These are phyloP conservation scores for Rhizophagus clarus DNA, from an alignment of 192 early-diverging fungal genomes.

Conservation along the genomic window DNA sequence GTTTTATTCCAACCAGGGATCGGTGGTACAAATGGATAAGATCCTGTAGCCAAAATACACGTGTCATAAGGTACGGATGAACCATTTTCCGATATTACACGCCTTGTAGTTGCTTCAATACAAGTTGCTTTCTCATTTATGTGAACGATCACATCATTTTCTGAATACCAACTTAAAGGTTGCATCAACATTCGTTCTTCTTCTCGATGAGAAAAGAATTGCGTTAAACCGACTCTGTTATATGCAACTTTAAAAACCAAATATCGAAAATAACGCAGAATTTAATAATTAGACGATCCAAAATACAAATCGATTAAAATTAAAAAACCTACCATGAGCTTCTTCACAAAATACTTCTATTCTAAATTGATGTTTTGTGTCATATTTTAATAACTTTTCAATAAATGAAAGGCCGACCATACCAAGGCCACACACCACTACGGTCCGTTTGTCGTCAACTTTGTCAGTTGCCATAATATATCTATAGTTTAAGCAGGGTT, in stretches of 20 bases:
- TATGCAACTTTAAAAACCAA: slow-evolving; percentile 49
- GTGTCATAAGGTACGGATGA: slow-evolving; percentile 51
- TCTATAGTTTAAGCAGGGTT: neutral
- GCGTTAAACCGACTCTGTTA: slow-evolving; percentile 67
- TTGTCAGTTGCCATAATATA: neutral
- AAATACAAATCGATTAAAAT: neutral
- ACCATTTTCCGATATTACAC: slow-evolving; percentile 31
- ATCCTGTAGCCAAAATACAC: slow-evolving; percentile 64
- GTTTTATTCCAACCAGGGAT: slow-evolving; percentile 42
- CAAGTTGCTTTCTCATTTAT: slow-evolving; percentile 43
- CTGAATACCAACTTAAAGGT: slow-evolving; percentile 52
- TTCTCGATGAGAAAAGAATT: slow-evolving; percentile 60
- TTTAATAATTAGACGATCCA: neutral
- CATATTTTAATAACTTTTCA: slow-evolving; percentile 61
- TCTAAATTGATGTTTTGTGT: slow-evolving; percentile 44
- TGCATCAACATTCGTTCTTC: slow-evolving; percentile 48
- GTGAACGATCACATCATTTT: slow-evolving; percentile 48
- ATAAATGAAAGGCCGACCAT: slow-evolving; percentile 69
- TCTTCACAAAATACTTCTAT: slow-evolving; percentile 63
- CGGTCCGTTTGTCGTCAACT: slow-evolving; percentile 5
- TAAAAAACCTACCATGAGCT: slow-evolving; percentile 33
- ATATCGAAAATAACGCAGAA: neutral
- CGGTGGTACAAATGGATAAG: slow-evolving; percentile 57
- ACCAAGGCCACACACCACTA: slow-evolving; percentile 67
- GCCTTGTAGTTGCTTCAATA: slow-evolving; percentile 45